Evolutionary conservation across 108 stramenopile species (phyloP).

Genomic region (Epithemia pelagica): DNA sequence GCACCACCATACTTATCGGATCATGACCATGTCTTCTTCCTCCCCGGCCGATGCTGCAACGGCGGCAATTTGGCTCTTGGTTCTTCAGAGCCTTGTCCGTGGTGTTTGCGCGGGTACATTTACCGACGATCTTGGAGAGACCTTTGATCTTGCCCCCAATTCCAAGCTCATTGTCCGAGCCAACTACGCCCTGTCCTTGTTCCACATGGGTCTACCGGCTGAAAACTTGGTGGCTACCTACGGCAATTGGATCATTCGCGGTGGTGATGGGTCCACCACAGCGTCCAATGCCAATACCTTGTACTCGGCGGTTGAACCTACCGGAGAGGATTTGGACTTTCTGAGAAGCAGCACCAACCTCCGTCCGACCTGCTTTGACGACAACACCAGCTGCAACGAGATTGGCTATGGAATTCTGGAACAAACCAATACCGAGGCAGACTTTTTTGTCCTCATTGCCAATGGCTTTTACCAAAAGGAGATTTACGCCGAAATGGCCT

Average conservation of each 20-base stretch:
- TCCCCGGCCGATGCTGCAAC: too few relatives aligned
- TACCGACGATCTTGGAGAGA: constrained; percentile 5
- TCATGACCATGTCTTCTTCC: too few relatives aligned
- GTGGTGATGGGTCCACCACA: background rate
- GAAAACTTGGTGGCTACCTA: constrained; percentile 9
- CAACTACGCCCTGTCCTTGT: background rate
- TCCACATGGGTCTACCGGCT: constrained; percentile 7
- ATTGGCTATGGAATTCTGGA: background rate
- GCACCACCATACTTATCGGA: too few relatives aligned
- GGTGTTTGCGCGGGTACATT: constrained; percentile 5
- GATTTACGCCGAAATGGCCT: background rate
- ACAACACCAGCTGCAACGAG: constrained; percentile 4
- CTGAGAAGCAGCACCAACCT: background rate
- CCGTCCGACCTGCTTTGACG: constrained; percentile 1
- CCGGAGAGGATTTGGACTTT: constrained; percentile 8
- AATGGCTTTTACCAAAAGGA: constrained; percentile 11
- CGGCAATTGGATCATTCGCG: constrained; percentile 9
- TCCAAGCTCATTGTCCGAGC: constrained; percentile 5
- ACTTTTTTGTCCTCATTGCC: constrained; percentile 9
- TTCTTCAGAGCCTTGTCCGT: too few relatives aligned
- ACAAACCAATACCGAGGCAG: background rate
- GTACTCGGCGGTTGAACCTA: constrained; percentile 8
- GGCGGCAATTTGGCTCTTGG: too few relatives aligned
- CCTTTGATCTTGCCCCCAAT: background rate
- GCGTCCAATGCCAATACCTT: background rate